These are phyloP conservation scores for Penicillium sp. DNA, from an alignment of 2,329 filamentous ascomycete genomes.

Conservation along the genomic window DNA sequence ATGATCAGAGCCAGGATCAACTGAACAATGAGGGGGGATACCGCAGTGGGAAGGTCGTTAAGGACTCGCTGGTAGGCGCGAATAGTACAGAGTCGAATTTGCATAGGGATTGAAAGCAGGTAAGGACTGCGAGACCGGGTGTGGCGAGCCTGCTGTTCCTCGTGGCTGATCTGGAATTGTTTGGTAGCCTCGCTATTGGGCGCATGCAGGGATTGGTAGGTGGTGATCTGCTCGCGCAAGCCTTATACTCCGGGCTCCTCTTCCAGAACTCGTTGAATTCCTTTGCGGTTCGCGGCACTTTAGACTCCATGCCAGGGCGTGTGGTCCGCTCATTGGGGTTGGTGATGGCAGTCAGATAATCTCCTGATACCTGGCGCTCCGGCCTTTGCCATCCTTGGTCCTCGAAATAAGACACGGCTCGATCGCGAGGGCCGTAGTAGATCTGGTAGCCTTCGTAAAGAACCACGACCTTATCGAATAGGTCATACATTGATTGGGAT, in stretches of 20 bases:
- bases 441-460: constrained; percentile 73
- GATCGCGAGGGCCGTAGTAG: constrained; percentile 63
- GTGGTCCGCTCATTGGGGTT: constrained; percentile 59
- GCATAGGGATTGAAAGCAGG: constrained; percentile 69
- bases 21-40: constrained; percentile 65
- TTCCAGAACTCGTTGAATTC: constrained; percentile 64
- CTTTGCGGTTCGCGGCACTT: constrained; percentile 64
- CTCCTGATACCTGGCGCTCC: constrained; percentile 63
- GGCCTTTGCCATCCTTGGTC: constrained; percentile 67
- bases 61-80: constrained; percentile 74
- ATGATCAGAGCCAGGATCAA: constrained; percentile 73
- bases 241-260: constrained; percentile 48
- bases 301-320: constrained; percentile 58
- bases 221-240: constrained; percentile 41
- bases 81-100: constrained; percentile 74
- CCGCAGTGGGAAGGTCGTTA: constrained; percentile 70
- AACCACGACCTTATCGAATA: constrained; percentile 69
- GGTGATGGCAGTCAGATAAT: constrained; percentile 68
- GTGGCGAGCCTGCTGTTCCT: constrained; percentile 38
- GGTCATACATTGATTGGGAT: constrained; percentile 41
- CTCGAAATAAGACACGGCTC: constrained; percentile 66
- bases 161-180: constrained; percentile 36
- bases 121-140: constrained; percentile 70
- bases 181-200: constrained; percentile 27
- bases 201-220: constrained; percentile 39